Base-by-base conservation (phyloP, 2,329 filamentous ascomycete species). In the Penicillium sp. region DNA sequence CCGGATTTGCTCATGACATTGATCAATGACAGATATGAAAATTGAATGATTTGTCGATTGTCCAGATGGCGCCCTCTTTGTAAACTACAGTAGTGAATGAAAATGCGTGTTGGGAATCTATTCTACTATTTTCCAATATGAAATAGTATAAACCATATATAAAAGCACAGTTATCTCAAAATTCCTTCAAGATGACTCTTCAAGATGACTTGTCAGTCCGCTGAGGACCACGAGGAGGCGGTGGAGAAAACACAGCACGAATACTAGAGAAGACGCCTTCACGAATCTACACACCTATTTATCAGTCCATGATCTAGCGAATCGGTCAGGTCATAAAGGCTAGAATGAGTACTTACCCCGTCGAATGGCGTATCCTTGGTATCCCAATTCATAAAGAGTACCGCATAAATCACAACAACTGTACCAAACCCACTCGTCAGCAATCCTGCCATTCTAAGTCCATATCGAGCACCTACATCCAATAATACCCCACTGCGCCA, bases 401-500 rank as follows among this genome's bases (percentile, higher is more conserved):
- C 58, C 12, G 69, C 66, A 52, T 76, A 76, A 42, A 72, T 46
- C 39, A 72, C 38, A 24, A 74, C 66, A 56, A 70, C 73, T 75
- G 32, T n/a, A 38, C n/a, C 44, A 46, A 29, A 42, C 40, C 37
- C 7, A 42, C 7, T 62, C 25, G 62, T 56, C 46, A 47, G 39
- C n/a, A 25, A 13, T 1, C 23, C 38, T 32, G 27, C 8, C 8
- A 9, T 28, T 28, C 27, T 28, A 28, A 20, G 8, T 24, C n/a
- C 6, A 46, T 8, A 28, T 23, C 15, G 13, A 42, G 12, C 3
- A 67, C 75, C 53, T 63, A 80, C 77, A 78, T 56, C 72, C 72
- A 63, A 78, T 78, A 49, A 72, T 66, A 2, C 69, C 72, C 72
- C 77, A 83, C 62, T 84, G 81, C 20, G 76, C 72, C 57, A 86